Evolutionary conservation across 768 basidiomycete species (phyloP), one percentile per base, ranked within the genome.

Genomic region (Boletus reticuloceps): DNA sequence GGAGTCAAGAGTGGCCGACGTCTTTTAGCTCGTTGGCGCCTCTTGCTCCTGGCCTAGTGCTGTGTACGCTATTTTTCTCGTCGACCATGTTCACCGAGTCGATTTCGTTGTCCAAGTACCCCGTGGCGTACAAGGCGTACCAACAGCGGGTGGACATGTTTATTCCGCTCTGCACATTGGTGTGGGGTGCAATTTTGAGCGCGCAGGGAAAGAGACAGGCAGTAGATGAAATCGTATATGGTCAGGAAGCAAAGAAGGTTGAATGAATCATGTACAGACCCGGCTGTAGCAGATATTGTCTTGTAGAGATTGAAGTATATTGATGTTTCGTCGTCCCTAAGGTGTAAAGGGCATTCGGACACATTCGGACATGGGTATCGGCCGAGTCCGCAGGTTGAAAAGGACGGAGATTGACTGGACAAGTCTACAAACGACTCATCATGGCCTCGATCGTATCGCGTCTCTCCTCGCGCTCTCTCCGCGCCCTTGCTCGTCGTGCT

Each of bases 61-160:
- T 94, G 38, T 87, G 85, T 57, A 48, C 74, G 12, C 78, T 97
- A 3, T 95, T 96, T 77, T 75, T 82, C 66, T 79, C 82, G 3
- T 94, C 91, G 17, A 94, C 93, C 1, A 56, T 69, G 14, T 88
- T 87, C 70, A 91, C 93, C 0, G 95, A 98, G 74, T 77, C 78
- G 37, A 94, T 98, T 63, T 85, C 91, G 6, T 60, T 64, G 32
- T 69, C 77, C 47, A 97, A 97, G 68, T 94, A 93, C 65, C 82
- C 86, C 3, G 71, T 71, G 16, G 79, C 75, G 4, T 97, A 96
- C 70, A 65, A 66, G 6, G 81, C 84, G 5, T 97, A 95, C 69
- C 84, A 85, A 64, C 66, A 76, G 53, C 82, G 93, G 20, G 93
- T 96, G 5, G 85, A 81, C 13, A 93, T 93, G 88, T 95, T 96